Evolutionary conservation across 2,329 filamentous ascomycete species (phyloP).

Genomic region (Helminthosporium solani): DNA sequence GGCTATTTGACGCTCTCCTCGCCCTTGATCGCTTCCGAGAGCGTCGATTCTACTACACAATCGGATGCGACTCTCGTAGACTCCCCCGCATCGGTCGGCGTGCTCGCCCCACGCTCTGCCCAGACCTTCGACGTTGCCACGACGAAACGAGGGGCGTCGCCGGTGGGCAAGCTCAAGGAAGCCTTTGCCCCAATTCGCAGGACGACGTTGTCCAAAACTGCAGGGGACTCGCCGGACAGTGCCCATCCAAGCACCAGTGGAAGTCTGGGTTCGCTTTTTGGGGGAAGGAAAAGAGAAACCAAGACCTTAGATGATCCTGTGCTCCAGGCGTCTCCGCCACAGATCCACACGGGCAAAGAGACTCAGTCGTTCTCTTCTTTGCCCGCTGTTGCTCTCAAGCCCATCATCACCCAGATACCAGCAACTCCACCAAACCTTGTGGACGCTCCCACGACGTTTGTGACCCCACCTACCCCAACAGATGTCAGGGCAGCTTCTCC

Average conservation of each 20-base stretch:
- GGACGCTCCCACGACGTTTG: conserved; percentile 56
- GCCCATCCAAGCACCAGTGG: conserved; percentile 48
- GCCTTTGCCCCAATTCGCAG: conserved; percentile 58
- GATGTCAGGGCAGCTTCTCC: conserved; percentile 45
- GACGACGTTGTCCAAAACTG: conserved; percentile 31
- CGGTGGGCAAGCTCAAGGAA: conserved; percentile 69
- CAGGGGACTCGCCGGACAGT: conserved; percentile 34
- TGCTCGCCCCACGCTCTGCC: conserved; percentile 31
- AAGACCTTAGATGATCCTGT: conserved; percentile 28
- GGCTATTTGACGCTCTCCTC: conserved; percentile 53
- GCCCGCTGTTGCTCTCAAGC: conserved; percentile 25
- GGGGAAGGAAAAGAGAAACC: conserved; percentile 37
- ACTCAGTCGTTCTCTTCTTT: conserved; percentile 32
- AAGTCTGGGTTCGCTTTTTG: conserved; percentile 47
- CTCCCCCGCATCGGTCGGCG: conserved; percentile 28
- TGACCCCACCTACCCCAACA: conserved; percentile 65
- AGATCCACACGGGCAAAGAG: conserved; percentile 33
- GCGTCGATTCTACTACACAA: conserved; percentile 42
- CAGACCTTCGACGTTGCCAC: conserved; percentile 35
- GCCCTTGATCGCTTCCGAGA: conserved; percentile 46
- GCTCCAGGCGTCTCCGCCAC: conserved; percentile 31
- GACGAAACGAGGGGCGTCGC: conserved; percentile 64
- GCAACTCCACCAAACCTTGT: conserved; percentile 46
- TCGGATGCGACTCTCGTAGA: conserved; percentile 34
- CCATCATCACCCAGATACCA: conserved; percentile 44